Percentiles rank a stretch among this genome's conserved stretches.
phyloP scores from a whole-genome alignment of 2,329 filamentous ascomycete genomes.

The Phialophora expanda region DNA sequence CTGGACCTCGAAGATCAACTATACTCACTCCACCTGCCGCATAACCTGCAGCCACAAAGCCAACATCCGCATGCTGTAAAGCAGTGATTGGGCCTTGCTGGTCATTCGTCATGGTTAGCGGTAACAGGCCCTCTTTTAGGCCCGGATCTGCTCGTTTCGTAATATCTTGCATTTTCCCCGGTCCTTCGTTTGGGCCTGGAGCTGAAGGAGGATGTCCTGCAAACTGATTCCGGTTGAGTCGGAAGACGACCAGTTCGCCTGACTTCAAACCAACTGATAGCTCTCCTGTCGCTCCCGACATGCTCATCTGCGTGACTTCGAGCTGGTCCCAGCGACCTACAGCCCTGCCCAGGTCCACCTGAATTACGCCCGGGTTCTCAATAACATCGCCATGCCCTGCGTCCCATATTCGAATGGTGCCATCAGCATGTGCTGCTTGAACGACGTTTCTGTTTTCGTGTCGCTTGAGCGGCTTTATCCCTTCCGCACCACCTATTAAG shows the following conservation, averaged over 20 bases:
- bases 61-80: conserved; percentile 84
- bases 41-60: conserved; percentile 86
- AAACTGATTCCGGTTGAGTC: conserved; percentile 81
- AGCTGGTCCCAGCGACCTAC: conserved; percentile 79
- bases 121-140: conserved; percentile 80
- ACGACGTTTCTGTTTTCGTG: conserved; percentile 85
- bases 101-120: conserved; percentile 80
- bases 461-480: conserved; percentile 70
- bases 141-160: conserved; percentile 71
- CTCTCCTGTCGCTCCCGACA: conserved; percentile 81
- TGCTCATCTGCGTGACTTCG: conserved; percentile 76
- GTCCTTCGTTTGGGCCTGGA: conserved; percentile 61
- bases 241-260: conserved; percentile 86
- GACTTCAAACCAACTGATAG: conserved; percentile 78
- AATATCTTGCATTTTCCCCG: conserved; percentile 76
- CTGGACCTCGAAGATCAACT: conserved; percentile 85
- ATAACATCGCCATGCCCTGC: conserved; percentile 89
- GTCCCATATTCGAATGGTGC: conserved; percentile 91
- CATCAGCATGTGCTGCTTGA: conserved; percentile 86
- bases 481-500: conserved; percentile 78
- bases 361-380: conserved; percentile 79
- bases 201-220: conserved; percentile 62
- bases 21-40: conserved; percentile 80
- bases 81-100: conserved; percentile 80
- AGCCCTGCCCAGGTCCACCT: conserved; percentile 84